These are phyloP conservation scores for Phytopythium ostracodes DNA, from an alignment of 352 stramenopile genomes.

Conservation along the genomic window DNA sequence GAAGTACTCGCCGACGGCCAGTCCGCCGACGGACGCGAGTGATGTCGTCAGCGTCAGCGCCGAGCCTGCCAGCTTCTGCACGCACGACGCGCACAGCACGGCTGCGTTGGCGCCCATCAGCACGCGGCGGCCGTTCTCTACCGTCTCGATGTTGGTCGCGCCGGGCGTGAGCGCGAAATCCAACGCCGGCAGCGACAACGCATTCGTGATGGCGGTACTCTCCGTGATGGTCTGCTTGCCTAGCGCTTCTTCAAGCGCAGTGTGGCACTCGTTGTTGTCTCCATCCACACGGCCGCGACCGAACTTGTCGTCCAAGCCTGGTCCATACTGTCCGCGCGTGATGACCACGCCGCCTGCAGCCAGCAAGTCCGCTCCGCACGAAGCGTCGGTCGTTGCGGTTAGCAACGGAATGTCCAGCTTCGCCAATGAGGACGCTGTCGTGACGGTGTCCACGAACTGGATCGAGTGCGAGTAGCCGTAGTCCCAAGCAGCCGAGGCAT, in stretches of 20 bases:
- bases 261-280: conserved; percentile 49
- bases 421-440: conserved; percentile 24
- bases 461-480: conserved; percentile 67
- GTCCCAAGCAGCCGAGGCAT: conserved; percentile 59
- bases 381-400: conserved; percentile 15
- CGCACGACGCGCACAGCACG: conserved; percentile 51
- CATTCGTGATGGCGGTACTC: conserved; percentile 23
- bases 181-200: conserved; percentile 25
- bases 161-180: conserved; percentile 37
- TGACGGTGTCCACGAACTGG: conserved; percentile 45
- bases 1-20: conserved; percentile 42
- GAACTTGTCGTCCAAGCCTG: conserved; percentile 40
- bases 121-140: conserved; percentile 7
- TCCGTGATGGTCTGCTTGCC: conserved; percentile 43
- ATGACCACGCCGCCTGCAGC: conserved; percentile 16
- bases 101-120: conserved; percentile 26
- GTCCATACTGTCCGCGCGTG: conserved; percentile 42
- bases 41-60: conserved; percentile 40
- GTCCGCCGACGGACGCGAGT: conserved; percentile 6
- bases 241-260: conserved; percentile 32
- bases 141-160: conserved; percentile 16
- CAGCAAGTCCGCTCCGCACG: conserved; percentile 19
- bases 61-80: conserved; percentile 41
- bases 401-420: conserved; percentile 41
- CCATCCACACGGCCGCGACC: conserved; percentile 52